Base-by-base conservation (phyloP, 352 stramenopile genomes). In the Peronospora belbahrii region DNA sequence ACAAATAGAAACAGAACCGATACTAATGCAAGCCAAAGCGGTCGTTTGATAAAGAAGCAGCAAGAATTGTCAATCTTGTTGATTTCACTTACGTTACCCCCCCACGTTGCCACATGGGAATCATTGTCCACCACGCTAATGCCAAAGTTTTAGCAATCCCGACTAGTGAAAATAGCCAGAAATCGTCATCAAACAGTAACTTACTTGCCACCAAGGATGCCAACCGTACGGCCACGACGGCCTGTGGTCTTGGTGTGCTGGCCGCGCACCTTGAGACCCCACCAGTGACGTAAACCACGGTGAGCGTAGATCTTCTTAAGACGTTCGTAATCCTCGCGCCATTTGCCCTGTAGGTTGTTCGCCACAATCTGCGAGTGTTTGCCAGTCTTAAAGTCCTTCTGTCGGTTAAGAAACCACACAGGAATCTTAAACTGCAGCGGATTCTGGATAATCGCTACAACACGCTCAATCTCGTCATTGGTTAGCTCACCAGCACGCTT, bases 191-290 rank as follows among this genome's bases (percentile, higher is more conserved):
- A 42, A 60, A 52, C 36, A 56, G 51, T 48, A 63, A 55, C 48
- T 85, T 90, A 91, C 74, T 91, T 91, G 70, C 74, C 75, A 49
- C 61, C 80, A 53, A 91, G 75, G 59, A 92, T 87, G 48, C 80
- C 80, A 52, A 89, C 77, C 42, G 74, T 83, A 56, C 71, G 70
- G 48, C 80, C 75, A 42, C 93, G 94, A 79, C 97, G 95, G 72
- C 96, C 96, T 60, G 96, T 99, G 70, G 97, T 98, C 86, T 97
- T 98, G 70, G 97, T 99, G 95, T 99, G 97, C 88, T 99, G 97
- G 67, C 97, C 97, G 86, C 97, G 94, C 52, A 99, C 97, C 69
- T 97, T 96, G 74, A 99, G 85, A 62, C 95, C 95, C 97, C 96
- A 99, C 92, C 96, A 99, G 89, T 99, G 97, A 85, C 97, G 94